Evolutionary conservation across 129 eudicot genomes (phyloP).

Genomic region (Heracleum sosnowskyi): DNA sequence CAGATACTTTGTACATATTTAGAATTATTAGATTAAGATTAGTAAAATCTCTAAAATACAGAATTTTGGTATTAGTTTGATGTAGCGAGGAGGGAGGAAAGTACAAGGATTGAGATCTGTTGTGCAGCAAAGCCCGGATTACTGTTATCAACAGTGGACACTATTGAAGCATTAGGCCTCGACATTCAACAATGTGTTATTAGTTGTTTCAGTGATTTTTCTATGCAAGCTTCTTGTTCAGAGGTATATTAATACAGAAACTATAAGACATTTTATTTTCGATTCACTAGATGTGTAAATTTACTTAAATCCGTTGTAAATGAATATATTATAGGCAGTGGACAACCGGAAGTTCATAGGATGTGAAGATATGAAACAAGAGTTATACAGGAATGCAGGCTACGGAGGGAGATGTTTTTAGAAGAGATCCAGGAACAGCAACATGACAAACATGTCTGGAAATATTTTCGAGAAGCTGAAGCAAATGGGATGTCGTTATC

Average conservation of each 20-base stretch:
- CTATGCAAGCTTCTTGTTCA: conserved; percentile 71
- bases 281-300: background rate
- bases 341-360: conserved; percentile 37
- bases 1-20: background rate
- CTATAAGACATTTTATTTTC: background rate
- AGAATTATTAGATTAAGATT: background rate
- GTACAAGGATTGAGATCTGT: conserved; percentile 55
- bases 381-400: conserved; percentile 73
- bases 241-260: conserved; percentile 38
- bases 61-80: conserved; percentile 41
- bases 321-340: conserved; percentile 22
- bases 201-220: conserved; percentile 75
- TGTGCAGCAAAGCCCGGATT: conserved; percentile 75
- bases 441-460: background rate
- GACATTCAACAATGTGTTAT: conserved; percentile 79
- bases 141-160: conserved; percentile 57
- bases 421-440: conserved; percentile 10
- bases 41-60: background rate
- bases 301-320: background rate
- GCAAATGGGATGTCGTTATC: background rate
- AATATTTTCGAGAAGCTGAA: conserved; percentile 5
- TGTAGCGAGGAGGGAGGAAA: conserved; percentile 47
- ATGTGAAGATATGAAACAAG: conserved; percentile 76
- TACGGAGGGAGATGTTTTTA: conserved; percentile 82
- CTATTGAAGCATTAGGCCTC: conserved; percentile 66